phyloP scores from a whole-genome alignment of 352 stramenopile species.

The Globisporangium emineosum region DNA sequence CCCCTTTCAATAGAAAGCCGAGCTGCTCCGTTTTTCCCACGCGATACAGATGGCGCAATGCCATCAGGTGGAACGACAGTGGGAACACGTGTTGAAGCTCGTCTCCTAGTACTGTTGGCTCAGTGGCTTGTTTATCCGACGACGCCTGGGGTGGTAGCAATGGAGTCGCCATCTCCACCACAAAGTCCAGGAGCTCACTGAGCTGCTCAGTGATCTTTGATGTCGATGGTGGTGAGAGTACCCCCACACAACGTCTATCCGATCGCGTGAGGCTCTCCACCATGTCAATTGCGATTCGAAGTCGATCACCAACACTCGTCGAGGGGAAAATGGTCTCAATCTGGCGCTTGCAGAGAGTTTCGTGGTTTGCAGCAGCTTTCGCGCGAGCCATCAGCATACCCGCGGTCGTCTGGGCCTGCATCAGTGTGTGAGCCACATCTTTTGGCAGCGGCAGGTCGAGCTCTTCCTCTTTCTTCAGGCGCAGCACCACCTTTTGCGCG shows the following conservation, averaged over 20 bases:
- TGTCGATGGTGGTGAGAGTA: constrained; percentile 10
- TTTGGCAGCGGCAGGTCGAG: constrained; percentile 59
- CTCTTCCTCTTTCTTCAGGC: constrained; percentile 72
- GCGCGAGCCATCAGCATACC: constrained; percentile 31
- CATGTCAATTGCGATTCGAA: constrained; percentile 39
- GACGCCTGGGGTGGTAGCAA: constrained; percentile 13
- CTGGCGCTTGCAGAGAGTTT: constrained; percentile 23
- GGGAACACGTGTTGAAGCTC: constrained; percentile 20
- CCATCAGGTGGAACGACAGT: constrained; percentile 30
- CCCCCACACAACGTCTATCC: constrained; percentile 8
- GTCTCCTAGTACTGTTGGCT: not conserved
- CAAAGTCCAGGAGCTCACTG: constrained; percentile 30
- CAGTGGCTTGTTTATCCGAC: not conserved
- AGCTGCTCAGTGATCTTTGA: not conserved
- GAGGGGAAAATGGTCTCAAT: constrained; percentile 29
- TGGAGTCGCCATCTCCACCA: constrained; percentile 33
- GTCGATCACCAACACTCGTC: constrained; percentile 19
- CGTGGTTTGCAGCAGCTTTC: constrained; percentile 20
- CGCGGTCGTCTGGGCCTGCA: constrained; percentile 36
- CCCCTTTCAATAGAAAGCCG: constrained; percentile 22
- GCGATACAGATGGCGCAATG: constrained; percentile 27
- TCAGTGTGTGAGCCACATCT: constrained; percentile 31
- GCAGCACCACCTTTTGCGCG: constrained; percentile 32
- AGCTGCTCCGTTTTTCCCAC: constrained; percentile 21
- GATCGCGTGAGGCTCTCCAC: constrained; percentile 24